phyloP scores from a whole-genome alignment of 805 yeast genomes.

The Yarrowia hollandica region DNA sequence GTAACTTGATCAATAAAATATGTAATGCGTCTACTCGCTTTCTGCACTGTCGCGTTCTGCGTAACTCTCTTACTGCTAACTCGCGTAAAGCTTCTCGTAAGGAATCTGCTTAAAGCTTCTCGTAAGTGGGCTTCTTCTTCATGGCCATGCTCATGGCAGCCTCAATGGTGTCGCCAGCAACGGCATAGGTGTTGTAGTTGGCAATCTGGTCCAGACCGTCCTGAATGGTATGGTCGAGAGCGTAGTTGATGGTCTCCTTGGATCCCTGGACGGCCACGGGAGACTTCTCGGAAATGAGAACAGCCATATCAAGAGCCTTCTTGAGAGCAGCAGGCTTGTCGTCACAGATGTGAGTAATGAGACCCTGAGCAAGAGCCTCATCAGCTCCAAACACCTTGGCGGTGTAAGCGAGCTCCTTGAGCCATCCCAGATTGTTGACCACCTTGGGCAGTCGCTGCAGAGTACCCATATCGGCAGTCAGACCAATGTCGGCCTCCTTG shows the following conservation, averaged over 20 bases:
- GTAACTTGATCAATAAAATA: no score
- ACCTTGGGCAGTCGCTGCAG: slow-evolving; percentile 63
- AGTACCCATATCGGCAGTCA: slow-evolving; percentile 78
- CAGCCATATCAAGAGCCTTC: slow-evolving; percentile 53
- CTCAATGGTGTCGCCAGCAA: slow-evolving; percentile 40
- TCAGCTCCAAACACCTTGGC: slow-evolving; percentile 56
- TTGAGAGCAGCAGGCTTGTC: slow-evolving; percentile 52
- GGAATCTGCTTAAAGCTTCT: slow-evolving; percentile 38
- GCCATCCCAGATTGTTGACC: slow-evolving; percentile 55
- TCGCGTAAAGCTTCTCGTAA: no score
- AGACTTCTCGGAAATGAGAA: slow-evolving; percentile 48
- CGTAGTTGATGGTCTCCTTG: slow-evolving; percentile 54
- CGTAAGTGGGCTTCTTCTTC: slow-evolving; percentile 39
- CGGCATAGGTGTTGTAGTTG: slow-evolving; percentile 49
- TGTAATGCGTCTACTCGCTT: no score
- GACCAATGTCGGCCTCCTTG: slow-evolving; percentile 70
- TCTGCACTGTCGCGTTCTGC: no score
- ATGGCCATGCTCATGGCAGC: slow-evolving; percentile 39
- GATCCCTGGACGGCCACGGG: slow-evolving; percentile 67
- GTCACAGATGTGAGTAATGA: slow-evolving; percentile 49
- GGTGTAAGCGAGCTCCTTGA: slow-evolving; percentile 61
- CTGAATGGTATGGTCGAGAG: slow-evolving; percentile 44
- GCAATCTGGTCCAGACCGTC: slow-evolving; percentile 58
- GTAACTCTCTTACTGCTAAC: no score
- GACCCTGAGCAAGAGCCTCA: slow-evolving; percentile 60